A percentile compares a stretch with the other conserved stretches of the same genome.
phyloP scores from a whole-genome alignment of 257 asterid species.

The Solanum sejunctum region DNA sequence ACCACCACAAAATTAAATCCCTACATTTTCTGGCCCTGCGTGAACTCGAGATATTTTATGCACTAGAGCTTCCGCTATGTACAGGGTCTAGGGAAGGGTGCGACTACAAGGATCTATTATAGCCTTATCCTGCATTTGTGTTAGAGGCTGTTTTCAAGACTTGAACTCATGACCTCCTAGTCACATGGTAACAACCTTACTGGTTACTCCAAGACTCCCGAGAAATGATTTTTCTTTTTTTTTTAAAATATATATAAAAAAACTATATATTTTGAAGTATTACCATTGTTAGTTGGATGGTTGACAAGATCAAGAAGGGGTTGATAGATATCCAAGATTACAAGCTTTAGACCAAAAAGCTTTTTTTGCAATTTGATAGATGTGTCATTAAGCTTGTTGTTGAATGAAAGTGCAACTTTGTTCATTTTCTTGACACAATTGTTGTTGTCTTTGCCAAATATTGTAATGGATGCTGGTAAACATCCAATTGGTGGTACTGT shows the following conservation, averaged over 20 bases:
- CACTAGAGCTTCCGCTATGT: neutral
- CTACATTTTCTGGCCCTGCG: neutral
- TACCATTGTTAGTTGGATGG: conserved; percentile 60
- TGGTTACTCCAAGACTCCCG: too few relatives aligned
- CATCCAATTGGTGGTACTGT: conserved; percentile 88
- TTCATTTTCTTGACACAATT: conserved; percentile 55
- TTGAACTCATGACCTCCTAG: too few relatives aligned
- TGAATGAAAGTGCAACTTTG: conserved; percentile 54
- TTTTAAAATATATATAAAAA: too few relatives aligned
- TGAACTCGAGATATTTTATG: neutral
- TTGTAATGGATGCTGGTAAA: conserved; percentile 61
- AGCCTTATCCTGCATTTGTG: too few relatives aligned
- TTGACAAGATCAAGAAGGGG: conserved; percentile 56
- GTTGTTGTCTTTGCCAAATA: conserved; percentile 62
- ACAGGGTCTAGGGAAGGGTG: too few relatives aligned
- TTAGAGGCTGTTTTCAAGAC: too few relatives aligned
- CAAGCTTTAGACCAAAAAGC: conserved; percentile 51
- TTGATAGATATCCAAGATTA: conserved; percentile 56
- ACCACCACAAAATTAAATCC: neutral
- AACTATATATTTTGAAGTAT: neutral
- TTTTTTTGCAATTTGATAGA: conserved; percentile 40
- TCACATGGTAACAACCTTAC: too few relatives aligned
- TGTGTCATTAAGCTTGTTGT: conserved; percentile 56
- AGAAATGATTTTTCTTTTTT: neutral
- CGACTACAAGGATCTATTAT: too few relatives aligned